Evolutionary conservation across 1,284 basidiomycete species (phyloP), one percentile per base, ranked within the genome.

Genomic region (Coniferiporia sulphurascens): DNA sequence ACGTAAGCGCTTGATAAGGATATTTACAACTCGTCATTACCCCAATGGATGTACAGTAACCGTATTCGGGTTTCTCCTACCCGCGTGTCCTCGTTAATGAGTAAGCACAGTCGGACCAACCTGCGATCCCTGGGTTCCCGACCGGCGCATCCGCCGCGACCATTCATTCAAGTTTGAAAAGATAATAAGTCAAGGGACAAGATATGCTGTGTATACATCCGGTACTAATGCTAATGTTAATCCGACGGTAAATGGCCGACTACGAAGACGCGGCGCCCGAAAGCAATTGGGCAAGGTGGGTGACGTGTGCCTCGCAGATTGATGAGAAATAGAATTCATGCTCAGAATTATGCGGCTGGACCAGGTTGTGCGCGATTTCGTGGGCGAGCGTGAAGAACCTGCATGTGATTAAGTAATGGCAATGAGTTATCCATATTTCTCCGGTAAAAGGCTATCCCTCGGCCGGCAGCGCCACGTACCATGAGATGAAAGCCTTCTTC

Each of bases 241-340:
- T 41, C 27, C 27, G 5, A 27, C 27, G 27, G 27, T 27, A 27
- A 27, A 27, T 43, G 41, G 13, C 17, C 19, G 17, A 46, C 17
- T 46, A 46, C 17, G 44, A 43, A 46, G 44, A 41, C 12, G 38
- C 19, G 9, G 44, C 8, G 19, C 44, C 8, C 19, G 44, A 15
- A 46, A 46, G 44, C 17, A 46, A 19, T n/a, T 19, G 44, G 8
- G 44, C 43, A 12, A 58, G 53, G 3, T 51, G 38, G 9, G 49
- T 61, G 43, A 81, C 71, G 63, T 77, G 78, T 64, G 78, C 81
- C 72, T 97, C 93, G 62, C 91, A 90, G 19, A 98, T 91, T 5
- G 89, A 86, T 35, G 92, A 93, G 68, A 97, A 95, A 72, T 94
- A 97, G 72, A 96, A 98, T 66, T 95, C 92, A 68, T 96, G 93